These are phyloP conservation scores for Chondrostereum purpureum DNA, from an alignment of 1,284 basidiomycete genomes.

Conservation along the genomic window DNA sequence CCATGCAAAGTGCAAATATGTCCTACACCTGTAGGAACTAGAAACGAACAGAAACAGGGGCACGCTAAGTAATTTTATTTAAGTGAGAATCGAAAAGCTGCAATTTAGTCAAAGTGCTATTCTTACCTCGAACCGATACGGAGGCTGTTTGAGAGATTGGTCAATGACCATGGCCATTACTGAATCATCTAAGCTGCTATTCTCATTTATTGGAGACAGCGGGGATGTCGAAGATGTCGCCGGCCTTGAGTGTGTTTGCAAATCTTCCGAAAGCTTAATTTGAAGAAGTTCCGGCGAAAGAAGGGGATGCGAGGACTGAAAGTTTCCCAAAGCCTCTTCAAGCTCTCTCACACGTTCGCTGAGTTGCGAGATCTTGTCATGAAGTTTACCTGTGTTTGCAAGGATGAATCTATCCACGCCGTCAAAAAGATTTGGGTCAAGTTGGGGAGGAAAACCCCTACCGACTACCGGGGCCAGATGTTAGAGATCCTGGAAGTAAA, in stretches of 20 bases:
- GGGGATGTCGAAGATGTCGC: constrained; percentile 10
- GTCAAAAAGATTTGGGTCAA: neutral
- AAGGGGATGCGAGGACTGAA: constrained; percentile 46
- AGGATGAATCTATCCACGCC: constrained; percentile 43
- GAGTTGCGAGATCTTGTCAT: constrained; percentile 52
- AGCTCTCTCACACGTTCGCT: constrained; percentile 54
- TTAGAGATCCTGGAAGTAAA: constrained; percentile 41
- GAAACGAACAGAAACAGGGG: neutral
- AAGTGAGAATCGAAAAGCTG: neutral
- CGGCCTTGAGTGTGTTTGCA: constrained; percentile 26
- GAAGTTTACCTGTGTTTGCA: constrained; percentile 57
- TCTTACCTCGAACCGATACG: neutral
- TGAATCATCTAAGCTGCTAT: constrained; percentile 18
- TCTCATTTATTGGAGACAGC: too few species aligned
- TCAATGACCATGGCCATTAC: constrained; percentile 18
- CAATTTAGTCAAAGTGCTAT: neutral
- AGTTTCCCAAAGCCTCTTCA: constrained; percentile 45
- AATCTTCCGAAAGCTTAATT: constrained; percentile 46
- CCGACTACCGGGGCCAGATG: constrained; percentile 45
- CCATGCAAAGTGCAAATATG: too few species aligned
- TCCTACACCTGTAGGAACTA: neutral
- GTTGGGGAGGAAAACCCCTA: constrained; percentile 18
- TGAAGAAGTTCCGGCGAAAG: constrained; percentile 38
- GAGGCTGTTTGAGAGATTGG: constrained; percentile 14
- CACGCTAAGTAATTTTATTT: neutral